phyloP scores from a whole-genome alignment of 2,329 filamentous ascomycete species.

The Phaeophleospora eucalypticola region DNA sequence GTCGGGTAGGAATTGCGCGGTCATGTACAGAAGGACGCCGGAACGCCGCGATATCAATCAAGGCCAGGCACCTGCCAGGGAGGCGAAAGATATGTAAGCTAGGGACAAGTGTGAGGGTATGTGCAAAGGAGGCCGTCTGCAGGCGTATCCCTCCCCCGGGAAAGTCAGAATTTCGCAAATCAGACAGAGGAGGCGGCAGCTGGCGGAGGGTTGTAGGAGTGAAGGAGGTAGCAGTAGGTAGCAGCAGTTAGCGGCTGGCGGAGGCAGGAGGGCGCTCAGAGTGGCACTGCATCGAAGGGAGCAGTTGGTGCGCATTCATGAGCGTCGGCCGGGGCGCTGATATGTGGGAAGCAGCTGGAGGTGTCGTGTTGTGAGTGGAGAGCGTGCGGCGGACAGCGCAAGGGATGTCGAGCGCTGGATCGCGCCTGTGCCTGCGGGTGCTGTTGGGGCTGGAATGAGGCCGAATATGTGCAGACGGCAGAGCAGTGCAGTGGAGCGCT shows the following conservation, averaged over 20 bases:
- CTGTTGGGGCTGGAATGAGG: not conserved
- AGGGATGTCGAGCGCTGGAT: not conserved
- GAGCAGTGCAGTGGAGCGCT: no score
- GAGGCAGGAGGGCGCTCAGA: constrained; percentile 2
- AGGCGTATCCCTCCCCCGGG: constrained; percentile 22
- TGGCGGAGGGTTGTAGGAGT: constrained; percentile 7
- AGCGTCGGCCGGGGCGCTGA: constrained; percentile 8
- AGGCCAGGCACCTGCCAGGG: constrained; percentile 17
- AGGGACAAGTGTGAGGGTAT: constrained; percentile 19
- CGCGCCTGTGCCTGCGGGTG: not conserved
- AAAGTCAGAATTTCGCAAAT: constrained; percentile 19
- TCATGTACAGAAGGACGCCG: constrained; percentile 11
- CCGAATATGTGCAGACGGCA: no score
- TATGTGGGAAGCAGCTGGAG: constrained; percentile 4
- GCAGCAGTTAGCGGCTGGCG: not conserved
- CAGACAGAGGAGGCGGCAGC: constrained; percentile 10
- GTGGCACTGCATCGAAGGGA: constrained; percentile 13
- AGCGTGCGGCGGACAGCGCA: not conserved
- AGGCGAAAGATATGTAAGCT: constrained; percentile 22
- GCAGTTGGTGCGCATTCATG: constrained; percentile 1
- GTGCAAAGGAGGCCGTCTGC: constrained; percentile 18
- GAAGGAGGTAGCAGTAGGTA: no score
- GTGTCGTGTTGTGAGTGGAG: constrained; percentile 6
- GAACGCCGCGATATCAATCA: constrained; percentile 13
- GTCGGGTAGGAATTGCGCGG: not conserved